Conservation (phyloP, 1,139 yeast genomes). For the Pichia kudriavzevii region DNA sequence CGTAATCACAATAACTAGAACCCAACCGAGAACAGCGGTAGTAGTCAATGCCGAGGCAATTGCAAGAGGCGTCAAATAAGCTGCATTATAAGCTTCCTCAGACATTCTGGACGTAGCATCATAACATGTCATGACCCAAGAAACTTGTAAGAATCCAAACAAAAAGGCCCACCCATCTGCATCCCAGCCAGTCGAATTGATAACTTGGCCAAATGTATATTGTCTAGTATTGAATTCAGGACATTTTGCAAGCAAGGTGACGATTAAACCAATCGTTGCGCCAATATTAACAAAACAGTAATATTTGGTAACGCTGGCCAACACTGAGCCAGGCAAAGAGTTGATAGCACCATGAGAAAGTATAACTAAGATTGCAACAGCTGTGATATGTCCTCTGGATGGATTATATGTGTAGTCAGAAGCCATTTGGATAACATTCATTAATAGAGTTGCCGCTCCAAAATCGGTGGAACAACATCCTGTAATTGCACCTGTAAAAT, state of each 20-base stretch:
- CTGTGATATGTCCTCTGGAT: constrained; percentile 35
- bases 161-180: constrained; percentile 31
- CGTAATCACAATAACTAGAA: constrained; percentile 28
- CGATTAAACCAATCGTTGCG: constrained; percentile 32
- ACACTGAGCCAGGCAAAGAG: constrained; percentile 36
- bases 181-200: constrained; percentile 30
- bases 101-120: constrained; percentile 39
- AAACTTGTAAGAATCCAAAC: constrained; percentile 31
- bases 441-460: constrained; percentile 33
- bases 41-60: constrained; percentile 29
- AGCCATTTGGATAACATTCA: constrained; percentile 37
- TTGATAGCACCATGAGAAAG: constrained; percentile 35
- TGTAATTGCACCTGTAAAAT: constrained; percentile 37
- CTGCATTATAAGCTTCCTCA: constrained; percentile 43
- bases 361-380: constrained; percentile 36
- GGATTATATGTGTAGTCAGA: constrained; percentile 33
- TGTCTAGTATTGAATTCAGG: constrained; percentile 26
- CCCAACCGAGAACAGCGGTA: constrained; percentile 31
- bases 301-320: constrained; percentile 34
- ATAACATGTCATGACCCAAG: constrained; percentile 33
- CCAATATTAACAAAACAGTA: constrained; percentile 38
- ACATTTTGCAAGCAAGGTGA: constrained; percentile 29
- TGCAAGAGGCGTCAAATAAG: constrained; percentile 30
- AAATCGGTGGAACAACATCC: constrained; percentile 34
- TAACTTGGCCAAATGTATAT: constrained; percentile 25